A percentile compares a stretch with the other conserved stretches of the same genome.
Conservation (phyloP, 140 eudicot genomes). For the Cichorium intybus region DNA sequence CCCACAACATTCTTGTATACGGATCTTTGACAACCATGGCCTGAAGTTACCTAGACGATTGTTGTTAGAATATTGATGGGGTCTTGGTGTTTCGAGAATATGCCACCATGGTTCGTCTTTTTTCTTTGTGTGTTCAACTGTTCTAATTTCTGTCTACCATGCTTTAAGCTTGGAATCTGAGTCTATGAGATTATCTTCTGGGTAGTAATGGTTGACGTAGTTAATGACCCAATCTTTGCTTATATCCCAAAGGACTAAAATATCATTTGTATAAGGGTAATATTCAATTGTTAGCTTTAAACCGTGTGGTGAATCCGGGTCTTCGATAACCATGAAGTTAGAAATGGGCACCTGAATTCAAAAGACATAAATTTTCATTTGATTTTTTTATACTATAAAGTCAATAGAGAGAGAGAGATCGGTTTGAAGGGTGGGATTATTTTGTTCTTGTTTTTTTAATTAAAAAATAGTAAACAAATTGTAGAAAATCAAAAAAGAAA, state of each 20-base stretch:
- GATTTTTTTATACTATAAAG: no score
- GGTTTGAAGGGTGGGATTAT: no score
- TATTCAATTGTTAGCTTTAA: constrained; percentile 51
- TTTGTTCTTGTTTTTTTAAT: no score
- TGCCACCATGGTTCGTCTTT: constrained; percentile 76
- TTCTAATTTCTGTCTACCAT: constrained; percentile 62
- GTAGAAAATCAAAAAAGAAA: no score
- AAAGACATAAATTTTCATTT: no score
- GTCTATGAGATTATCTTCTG: constrained; percentile 25
- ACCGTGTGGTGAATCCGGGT: constrained; percentile 46
- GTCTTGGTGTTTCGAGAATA: constrained; percentile 34
- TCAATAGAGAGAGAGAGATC: no score
- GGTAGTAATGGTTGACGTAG: constrained; percentile 51
- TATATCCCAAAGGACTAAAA: constrained; percentile 58
- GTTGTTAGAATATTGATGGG: constrained; percentile 26
- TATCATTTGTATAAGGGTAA: constrained; percentile 65
- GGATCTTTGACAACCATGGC: no score
- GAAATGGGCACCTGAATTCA: no score
- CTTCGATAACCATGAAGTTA: constrained; percentile 52
- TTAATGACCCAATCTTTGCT: constrained; percentile 54
- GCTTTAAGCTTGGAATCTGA: constrained; percentile 38
- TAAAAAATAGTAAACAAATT: no score
- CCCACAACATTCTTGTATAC: no score
- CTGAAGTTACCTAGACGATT: constrained; percentile 43
- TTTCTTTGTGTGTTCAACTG: constrained; percentile 48